Conservation (phyloP, 768 basidiomycete species). For the Thelephora ganbajun region DNA sequence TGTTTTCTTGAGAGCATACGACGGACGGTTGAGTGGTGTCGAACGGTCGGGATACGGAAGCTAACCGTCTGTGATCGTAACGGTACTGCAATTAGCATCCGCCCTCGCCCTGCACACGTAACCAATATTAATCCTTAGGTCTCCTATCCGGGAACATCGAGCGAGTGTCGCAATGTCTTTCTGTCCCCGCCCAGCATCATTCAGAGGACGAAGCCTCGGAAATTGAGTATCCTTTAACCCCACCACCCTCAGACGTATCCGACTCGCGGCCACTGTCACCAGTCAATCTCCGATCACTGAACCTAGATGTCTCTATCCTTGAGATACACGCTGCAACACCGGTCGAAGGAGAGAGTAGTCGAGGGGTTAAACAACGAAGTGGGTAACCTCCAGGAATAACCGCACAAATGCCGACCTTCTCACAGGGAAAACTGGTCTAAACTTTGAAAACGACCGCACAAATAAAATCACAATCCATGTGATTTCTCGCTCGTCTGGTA, state of each 20-base stretch:
- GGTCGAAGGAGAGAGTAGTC: neutral
- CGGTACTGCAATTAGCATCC: conserved; percentile 30
- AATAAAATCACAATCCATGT: conserved; percentile 35
- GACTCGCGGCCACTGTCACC: conserved; percentile 53
- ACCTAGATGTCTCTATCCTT: conserved; percentile 12
- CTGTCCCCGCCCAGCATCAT: neutral
- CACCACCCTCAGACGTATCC: conserved; percentile 63
- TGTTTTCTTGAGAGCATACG: conserved; percentile 40
- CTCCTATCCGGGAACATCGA: neutral
- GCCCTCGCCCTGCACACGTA: neutral
- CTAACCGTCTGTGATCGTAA: conserved; percentile 62
- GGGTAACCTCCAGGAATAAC: too few relatives aligned
- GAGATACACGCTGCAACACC: neutral
- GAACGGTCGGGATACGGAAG: conserved; percentile 39
- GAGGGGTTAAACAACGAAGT: neutral
- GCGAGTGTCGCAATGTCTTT: neutral
- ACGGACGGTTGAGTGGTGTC: conserved; percentile 47
- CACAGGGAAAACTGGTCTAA: too few relatives aligned
- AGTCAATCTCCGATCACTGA: conserved; percentile 7
- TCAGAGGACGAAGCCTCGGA: conserved; percentile 20
- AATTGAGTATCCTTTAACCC: conserved; percentile 58
- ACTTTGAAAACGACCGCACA: neutral
- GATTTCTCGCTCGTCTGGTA: conserved; percentile 44
- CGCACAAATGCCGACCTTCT: too few relatives aligned
- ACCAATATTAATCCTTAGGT: neutral